Conservation (phyloP, 2,329 filamentous ascomycete species). For the Calonectria multiphialidica region DNA sequence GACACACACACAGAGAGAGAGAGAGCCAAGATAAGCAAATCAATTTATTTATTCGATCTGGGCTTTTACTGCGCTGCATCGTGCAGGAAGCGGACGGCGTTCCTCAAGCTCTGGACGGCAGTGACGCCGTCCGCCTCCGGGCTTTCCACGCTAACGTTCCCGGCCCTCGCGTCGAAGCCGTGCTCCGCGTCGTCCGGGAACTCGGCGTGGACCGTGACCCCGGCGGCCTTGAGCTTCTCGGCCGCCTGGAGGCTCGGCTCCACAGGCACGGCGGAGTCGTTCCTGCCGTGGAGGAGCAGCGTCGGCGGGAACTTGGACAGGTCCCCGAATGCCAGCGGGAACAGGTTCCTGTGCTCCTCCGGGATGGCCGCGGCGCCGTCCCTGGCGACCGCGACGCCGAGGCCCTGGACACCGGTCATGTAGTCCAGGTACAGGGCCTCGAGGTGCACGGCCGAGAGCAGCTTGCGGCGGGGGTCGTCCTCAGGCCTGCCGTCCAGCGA, state of each 20-base stretch:
- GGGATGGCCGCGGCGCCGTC: constrained; percentile 27
- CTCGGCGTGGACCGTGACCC: constrained; percentile 22
- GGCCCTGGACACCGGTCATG: constrained; percentile 29
- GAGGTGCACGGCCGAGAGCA: constrained; percentile 34
- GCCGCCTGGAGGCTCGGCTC: constrained; percentile 32
- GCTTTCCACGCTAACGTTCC: constrained; percentile 32
- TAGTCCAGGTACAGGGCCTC: constrained; percentile 38
- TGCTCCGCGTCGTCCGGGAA: constrained; percentile 37
- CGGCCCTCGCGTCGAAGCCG: constrained; percentile 30
- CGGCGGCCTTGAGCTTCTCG: constrained; percentile 28
- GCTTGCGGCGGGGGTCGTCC: constrained; percentile 2
- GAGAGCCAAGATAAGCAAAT: too few species aligned
- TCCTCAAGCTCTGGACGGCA: constrained; percentile 26
- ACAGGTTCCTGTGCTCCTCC: constrained; percentile 23
- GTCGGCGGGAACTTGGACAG: constrained; percentile 30
- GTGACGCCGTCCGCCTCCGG: constrained; percentile 1
- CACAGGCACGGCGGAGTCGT: constrained; percentile 36
- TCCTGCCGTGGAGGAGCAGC: constrained; percentile 32
- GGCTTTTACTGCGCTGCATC: not conserved
- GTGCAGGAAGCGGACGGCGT: constrained; percentile 31
- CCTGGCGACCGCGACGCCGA: constrained; percentile 19
- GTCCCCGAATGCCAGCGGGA: constrained; percentile 30
- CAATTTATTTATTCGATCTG: not conserved
- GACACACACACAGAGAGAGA: too few species aligned
- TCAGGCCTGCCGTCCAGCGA: not conserved